Evolutionary conservation across 805 yeast species (phyloP).

Genomic region (Nakazawaea ishiwadae): DNA sequence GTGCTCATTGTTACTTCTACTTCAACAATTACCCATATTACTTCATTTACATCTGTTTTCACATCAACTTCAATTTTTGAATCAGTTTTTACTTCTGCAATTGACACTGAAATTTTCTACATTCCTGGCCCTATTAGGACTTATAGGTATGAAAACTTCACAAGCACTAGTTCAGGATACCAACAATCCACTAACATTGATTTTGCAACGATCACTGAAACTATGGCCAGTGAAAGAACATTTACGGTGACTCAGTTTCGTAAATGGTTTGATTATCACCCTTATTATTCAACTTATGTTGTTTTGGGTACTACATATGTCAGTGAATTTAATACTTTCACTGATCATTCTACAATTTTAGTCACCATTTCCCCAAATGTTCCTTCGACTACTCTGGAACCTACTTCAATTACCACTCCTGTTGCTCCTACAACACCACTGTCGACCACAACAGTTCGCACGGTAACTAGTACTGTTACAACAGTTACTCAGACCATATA

Average conservation of each 20-base stretch:
- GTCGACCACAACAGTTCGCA: background rate
- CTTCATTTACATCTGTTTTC: background rate
- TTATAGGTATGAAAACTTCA: background rate
- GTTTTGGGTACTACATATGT: background rate
- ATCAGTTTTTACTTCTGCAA: background rate
- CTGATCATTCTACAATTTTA: background rate
- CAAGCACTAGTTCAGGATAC: background rate
- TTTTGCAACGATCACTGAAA: background rate
- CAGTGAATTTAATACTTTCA: background rate
- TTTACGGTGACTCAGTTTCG: background rate
- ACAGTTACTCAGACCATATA: background rate
- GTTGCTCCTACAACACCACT: background rate
- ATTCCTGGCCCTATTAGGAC: background rate
- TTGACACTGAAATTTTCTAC: background rate
- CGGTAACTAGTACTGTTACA: background rate
- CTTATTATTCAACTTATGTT: background rate
- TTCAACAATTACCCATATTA: background rate
- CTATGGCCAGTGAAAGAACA: background rate
- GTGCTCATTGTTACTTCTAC: slow-evolving; percentile 1
- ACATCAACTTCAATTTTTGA: background rate
- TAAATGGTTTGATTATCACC: background rate
- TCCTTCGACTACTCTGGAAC: background rate
- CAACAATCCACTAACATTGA: background rate
- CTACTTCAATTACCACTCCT: background rate
- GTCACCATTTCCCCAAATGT: background rate